These are phyloP conservation scores for Coprinellus aureogranulatus DNA, from an alignment of 768 basidiomycete genomes.

Conservation along the genomic window DNA sequence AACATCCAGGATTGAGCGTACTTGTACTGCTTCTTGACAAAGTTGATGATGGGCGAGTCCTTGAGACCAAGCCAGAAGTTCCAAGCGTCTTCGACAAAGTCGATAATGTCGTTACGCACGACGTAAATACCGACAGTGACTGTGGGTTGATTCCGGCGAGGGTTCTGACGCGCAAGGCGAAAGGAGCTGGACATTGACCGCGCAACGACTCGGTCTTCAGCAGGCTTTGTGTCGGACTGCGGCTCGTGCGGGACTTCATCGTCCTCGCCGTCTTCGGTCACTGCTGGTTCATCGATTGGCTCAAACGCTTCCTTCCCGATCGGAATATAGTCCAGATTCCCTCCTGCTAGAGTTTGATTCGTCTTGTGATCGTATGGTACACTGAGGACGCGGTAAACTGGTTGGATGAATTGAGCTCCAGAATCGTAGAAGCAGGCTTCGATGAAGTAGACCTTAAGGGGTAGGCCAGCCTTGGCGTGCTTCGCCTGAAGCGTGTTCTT, in stretches of 20 bases:
- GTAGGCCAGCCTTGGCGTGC: neutral
- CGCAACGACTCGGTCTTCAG: too few relatives aligned
- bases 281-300: neutral
- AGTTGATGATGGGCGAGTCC: neutral
- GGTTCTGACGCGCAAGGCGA: neutral
- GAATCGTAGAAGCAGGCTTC: slow-evolving; percentile 11
- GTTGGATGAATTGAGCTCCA: slow-evolving; percentile 2
- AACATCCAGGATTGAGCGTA: slow-evolving; percentile 5
- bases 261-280: neutral
- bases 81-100: neutral
- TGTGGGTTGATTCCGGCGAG: neutral
- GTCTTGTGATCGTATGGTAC: neutral
- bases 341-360: neutral
- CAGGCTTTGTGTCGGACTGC: neutral
- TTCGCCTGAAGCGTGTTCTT: neutral
- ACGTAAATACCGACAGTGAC: slow-evolving; percentile 9
- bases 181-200: neutral
- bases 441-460: slow-evolving; percentile 2
- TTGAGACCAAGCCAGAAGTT: slow-evolving; percentile 3
- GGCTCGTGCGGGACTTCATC: neutral
- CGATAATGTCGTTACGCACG: slow-evolving; percentile 1
- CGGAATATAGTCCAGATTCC: neutral
- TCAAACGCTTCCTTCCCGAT: neutral
- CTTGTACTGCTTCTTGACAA: slow-evolving; percentile 1
- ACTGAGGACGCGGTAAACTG: slow-evolving; percentile 7